These are phyloP conservation scores for Gossypium ekmanianum DNA, from an alignment of 345 rosid species.

Conservation along the genomic window DNA sequence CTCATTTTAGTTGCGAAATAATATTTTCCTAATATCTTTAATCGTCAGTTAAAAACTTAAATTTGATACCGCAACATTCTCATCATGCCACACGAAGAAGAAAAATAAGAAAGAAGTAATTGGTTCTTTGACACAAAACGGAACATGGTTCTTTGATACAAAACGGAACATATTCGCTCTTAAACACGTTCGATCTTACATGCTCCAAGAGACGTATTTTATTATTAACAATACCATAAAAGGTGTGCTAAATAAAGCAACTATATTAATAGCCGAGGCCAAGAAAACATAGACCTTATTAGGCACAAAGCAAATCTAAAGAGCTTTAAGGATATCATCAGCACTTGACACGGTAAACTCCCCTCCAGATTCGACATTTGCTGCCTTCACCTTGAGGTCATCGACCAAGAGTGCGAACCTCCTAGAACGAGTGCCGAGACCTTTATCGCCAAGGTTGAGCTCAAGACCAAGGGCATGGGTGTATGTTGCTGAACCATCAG, in stretches of 20 bases:
- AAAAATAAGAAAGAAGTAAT: too few species aligned
- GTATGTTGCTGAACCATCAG: constrained; percentile 84
- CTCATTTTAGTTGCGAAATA: too few species aligned
- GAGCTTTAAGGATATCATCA: constrained; percentile 76
- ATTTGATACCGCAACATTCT: too few species aligned
- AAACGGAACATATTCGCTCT: too few species aligned
- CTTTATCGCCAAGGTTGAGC: constrained; percentile 82
- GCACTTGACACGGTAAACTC: constrained; percentile 86
- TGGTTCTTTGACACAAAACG: too few species aligned
- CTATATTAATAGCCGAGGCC: background rate
- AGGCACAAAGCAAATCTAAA: constrained; percentile 28
- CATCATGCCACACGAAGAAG: too few species aligned
- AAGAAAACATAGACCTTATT: background rate
- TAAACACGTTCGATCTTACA: too few species aligned
- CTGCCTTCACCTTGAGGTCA: constrained; percentile 85
- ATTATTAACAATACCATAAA: too few species aligned
- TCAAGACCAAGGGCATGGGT: constrained; percentile 85
- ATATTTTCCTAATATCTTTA: too few species aligned
- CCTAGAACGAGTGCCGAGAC: constrained; percentile 83
- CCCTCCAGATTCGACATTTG: constrained; percentile 88
- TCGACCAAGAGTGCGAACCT: constrained; percentile 83
- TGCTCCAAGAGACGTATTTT: too few species aligned
- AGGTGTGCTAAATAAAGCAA: background rate
- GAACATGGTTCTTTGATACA: too few species aligned
- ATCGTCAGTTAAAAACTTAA: too few species aligned